A percentile compares a stretch with the other conserved stretches of the same genome.
phyloP scores from a whole-genome alignment of 805 yeast genomes.

The Yarrowia keelungensis region DNA sequence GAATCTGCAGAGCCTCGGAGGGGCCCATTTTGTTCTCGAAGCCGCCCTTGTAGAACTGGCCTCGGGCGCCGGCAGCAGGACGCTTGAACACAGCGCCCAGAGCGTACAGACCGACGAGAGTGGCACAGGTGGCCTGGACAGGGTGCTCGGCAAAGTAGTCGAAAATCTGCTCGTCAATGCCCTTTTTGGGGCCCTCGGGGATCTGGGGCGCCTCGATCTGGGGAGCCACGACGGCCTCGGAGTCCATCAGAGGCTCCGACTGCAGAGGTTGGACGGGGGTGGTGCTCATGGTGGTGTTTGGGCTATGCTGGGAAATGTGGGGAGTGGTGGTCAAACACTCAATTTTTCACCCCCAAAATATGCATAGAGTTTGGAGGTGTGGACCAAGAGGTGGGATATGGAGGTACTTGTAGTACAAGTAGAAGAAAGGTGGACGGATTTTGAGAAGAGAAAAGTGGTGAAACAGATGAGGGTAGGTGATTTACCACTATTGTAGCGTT shows the following conservation, averaged over 20 bases:
- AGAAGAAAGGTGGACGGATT: neutral
- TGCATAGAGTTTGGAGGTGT: neutral
- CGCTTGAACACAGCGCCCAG: slow-evolving; percentile 44
- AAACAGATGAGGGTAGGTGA: too few species aligned
- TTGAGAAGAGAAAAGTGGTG: too few species aligned
- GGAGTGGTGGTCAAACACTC: slow-evolving; percentile 14
- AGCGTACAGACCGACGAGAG: slow-evolving; percentile 39
- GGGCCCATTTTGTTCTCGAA: slow-evolving; percentile 91
- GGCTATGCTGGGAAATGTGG: neutral
- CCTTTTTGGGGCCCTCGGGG: slow-evolving; percentile 38
- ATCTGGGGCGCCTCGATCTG: slow-evolving; percentile 29
- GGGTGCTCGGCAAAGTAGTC: slow-evolving; percentile 41
- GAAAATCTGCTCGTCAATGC: slow-evolving; percentile 40
- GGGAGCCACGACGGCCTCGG: slow-evolving; percentile 24
- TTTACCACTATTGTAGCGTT: too few species aligned
- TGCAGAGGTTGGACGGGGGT: slow-evolving; percentile 26
- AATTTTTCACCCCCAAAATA: slow-evolving; percentile 11
- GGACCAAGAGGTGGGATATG: neutral
- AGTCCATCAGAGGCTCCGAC: slow-evolving; percentile 35
- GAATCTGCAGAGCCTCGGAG: slow-evolving; percentile 84
- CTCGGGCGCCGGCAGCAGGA: slow-evolving; percentile 67
- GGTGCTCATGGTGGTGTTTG: slow-evolving; percentile 29
- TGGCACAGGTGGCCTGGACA: slow-evolving; percentile 27
- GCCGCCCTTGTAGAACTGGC: slow-evolving; percentile 81
- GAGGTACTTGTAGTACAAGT: neutral